Evolutionary conservation across 352 stramenopile genomes (phyloP), one percentile per base, ranked within the genome.

Genomic region (Phytopythium cucurbitacearum): DNA sequence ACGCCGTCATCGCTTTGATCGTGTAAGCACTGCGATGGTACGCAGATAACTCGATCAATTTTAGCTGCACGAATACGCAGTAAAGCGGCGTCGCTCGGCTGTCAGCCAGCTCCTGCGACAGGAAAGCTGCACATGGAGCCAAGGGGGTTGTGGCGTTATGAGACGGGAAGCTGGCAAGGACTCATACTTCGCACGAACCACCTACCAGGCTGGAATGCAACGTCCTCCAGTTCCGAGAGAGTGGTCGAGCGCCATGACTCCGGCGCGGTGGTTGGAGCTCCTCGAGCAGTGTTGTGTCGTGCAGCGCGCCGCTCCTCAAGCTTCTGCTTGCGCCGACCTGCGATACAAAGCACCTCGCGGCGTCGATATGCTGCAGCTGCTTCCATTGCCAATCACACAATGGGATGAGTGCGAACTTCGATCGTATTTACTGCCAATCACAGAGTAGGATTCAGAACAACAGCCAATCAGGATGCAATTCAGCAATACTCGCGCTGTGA

Each of bases 21-120:
- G 21, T 28, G 21, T 28, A 2, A 28, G 2, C 21, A 28, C 21
- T 28, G 21, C 21, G 21, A 28, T 28, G 21, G 21, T 28, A 2
- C 21, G 21, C 21, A 28, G 21, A 28, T 2, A 2, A 28, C 40
- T 43, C 48, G 34, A 80, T 15, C 8, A 85, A 37, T 47, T 81
- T 56, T 8, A 89, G 59, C 54, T 85, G 42, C 35, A 69, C 37
- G 50, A 65, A 56, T 73, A 69, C 84, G 28, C 69, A 62, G 34
- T 68, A 48, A 4, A 90, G 59, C 28, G 54, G 60, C 11, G 62
- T 76, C 37, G 82, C 32, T 8, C 15, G 12, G 4, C 38, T 4
- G 0, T 43, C 12, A 4, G 47, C 36, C 10, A 85, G 58, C 41
- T 88, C 71, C 33, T 76, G 53, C 0, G 12, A 47, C 8, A 87